Conservation (phyloP, 2,329 filamentous ascomycete species). For the Calonectria leucothoes region DNA sequence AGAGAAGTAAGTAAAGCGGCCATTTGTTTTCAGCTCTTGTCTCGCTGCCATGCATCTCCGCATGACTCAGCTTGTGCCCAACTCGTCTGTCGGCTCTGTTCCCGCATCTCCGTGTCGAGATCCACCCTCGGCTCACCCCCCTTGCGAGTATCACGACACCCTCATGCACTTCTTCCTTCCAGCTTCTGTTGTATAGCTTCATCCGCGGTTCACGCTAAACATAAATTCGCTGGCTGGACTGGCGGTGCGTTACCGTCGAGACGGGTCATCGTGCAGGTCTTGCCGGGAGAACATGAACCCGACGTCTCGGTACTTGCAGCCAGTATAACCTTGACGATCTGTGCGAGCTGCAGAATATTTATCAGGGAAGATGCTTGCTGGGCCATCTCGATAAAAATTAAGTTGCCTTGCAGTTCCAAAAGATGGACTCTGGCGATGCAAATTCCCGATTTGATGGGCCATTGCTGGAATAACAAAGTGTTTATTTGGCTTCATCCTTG, state of each 20-base stretch:
- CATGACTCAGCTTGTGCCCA: neutral
- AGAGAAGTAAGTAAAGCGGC: neutral
- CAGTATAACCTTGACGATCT: neutral
- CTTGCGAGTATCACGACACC: neutral
- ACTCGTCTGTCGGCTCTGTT: slow-evolving; percentile 30
- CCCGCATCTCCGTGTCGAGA: slow-evolving; percentile 34
- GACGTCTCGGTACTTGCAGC: slow-evolving; percentile 2
- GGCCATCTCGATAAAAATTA: neutral
- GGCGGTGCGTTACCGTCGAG: neutral
- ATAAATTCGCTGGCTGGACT: neutral
- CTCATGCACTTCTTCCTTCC: neutral
- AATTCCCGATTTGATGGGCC: neutral
- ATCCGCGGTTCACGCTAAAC: neutral
- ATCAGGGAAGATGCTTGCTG: neutral
- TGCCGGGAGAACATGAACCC: neutral
- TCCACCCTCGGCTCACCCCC: slow-evolving; percentile 2
- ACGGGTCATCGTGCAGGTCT: neutral
- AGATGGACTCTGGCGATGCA: neutral
- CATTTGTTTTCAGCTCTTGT: neutral
- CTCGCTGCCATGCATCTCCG: neutral
- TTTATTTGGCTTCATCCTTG: neutral
- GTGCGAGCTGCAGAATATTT: neutral
- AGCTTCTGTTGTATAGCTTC: neutral
- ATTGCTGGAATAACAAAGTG: neutral
- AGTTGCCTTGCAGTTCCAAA: neutral